A percentile compares a stretch with the other conserved stretches of the same genome.
These are phyloP conservation scores for Wickerhamiella siamensis DNA, from an alignment of 805 yeast species.

Conservation along the genomic window DNA sequence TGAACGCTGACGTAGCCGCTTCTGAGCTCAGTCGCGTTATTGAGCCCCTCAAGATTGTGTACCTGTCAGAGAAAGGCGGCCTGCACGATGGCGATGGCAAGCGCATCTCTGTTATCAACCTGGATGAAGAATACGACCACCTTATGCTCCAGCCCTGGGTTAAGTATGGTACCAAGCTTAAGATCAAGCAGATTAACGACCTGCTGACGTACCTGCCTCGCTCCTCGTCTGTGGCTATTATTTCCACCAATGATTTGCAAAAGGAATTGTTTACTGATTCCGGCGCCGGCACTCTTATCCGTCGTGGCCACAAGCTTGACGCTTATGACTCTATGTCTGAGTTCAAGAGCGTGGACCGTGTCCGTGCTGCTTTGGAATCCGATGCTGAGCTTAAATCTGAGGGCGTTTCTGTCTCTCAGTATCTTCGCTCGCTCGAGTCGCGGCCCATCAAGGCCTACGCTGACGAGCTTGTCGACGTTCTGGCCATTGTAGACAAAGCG, in stretches of 20 bases:
- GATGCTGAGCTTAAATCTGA: conserved; percentile 65
- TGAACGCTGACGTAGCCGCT: conserved; percentile 98
- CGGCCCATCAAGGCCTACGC: conserved; percentile 63
- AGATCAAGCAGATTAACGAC: conserved; percentile 92
- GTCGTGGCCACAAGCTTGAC: conserved; percentile 87
- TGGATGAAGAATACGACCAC: conserved; percentile 91
- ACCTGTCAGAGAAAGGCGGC: conserved; percentile 95
- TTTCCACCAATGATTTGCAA: conserved; percentile 86
- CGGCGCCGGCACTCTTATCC: conserved; percentile 96
- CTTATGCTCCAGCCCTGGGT: conserved; percentile 94
- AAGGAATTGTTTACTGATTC: conserved; percentile 96
- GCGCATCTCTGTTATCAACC: conserved; percentile 74
- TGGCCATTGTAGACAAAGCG: conserved; percentile 55
- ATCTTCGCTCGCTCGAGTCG: conserved; percentile 55
- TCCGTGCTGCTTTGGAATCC: conserved; percentile 61
- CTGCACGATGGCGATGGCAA: conserved; percentile 85
- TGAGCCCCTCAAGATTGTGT: conserved; percentile 93
- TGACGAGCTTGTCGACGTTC: conserved; percentile 89
- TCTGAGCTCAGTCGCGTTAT: conserved; percentile 94
- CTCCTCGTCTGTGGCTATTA: conserved; percentile 94
- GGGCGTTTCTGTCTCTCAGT: conserved; percentile 61
- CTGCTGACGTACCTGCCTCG: conserved; percentile 87
- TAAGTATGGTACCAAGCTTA: conserved; percentile 93
- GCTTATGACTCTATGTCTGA: conserved; percentile 50
- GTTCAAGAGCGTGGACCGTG: conserved; percentile 42